Base-by-base conservation (phyloP, 495 filamentous ascomycete species). In the Xylaria nigripes region DNA sequence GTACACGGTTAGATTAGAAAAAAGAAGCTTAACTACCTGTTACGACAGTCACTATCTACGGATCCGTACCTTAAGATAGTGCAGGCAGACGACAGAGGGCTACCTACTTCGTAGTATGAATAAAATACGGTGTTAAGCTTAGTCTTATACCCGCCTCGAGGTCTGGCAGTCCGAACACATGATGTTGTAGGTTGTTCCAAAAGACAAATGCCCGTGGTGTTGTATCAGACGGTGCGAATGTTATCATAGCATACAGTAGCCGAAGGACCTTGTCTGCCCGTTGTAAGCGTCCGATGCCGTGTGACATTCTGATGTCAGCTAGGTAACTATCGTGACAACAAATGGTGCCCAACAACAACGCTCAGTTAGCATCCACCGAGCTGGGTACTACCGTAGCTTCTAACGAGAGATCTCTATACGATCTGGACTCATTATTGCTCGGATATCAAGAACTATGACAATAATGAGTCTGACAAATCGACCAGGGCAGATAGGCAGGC, bases 271-370 rank as follows among this genome's bases (percentile, higher is more conserved):
- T 48, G 51, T 45, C 53, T 49, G 40, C 46, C 53, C 53, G 52
- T 55, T 55, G 53, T 46, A 55, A 42, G 46, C 45, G 53, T 50
- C 53, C 53, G 46, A 49, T 24, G 53, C 16, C 15, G 53, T 55
- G 53, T 50, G 48, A 50, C 53, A 38, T 42, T 13, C 38, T n/a
- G 46, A 49, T 50, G 53, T 55, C 45, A 40, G 36, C 36, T 5
- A 18, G 15, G 32, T 36, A 55, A 55, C 45, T 49, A 43, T 38
- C 46, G 32, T 49, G 29, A 29, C 21, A 38, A 40, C 36, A 19
- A 40, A 55, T 45, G 53, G 3, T 50, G 53, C 53, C 53, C 53
- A 50, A 55, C 46, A 19, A 50, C 46, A n/a, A 40, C 15, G 45
- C 16, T 23, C 12, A 19, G 32, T n/a, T 54, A 18, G 27, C 45